These are phyloP conservation scores for Gaeumannomyces sp. DNA, from an alignment of 2,329 filamentous ascomycete species.

Conservation along the genomic window DNA sequence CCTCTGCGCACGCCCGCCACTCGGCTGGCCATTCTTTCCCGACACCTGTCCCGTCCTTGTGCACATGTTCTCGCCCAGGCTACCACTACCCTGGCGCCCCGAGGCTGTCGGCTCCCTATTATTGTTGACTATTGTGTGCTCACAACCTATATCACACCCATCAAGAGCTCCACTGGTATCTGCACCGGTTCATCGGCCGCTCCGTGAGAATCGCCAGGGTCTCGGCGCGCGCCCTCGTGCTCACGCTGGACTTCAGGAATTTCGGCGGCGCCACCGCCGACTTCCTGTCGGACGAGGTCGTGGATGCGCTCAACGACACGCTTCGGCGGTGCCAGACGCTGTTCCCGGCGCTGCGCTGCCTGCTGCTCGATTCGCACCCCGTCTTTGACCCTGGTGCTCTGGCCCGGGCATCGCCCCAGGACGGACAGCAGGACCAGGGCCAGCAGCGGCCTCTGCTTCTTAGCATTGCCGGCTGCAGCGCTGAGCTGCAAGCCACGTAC, in stretches of 20 bases:
- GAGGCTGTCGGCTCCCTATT: not conserved
- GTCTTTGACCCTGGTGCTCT: slow-evolving; percentile 37
- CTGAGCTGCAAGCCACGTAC: slow-evolving; percentile 33
- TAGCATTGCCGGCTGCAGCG: slow-evolving; percentile 36
- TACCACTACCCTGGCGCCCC: not conserved
- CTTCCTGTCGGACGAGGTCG: slow-evolving; percentile 34
- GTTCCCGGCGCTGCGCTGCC: slow-evolving; percentile 38
- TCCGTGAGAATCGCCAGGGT: slow-evolving; percentile 31
- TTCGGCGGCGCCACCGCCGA: slow-evolving; percentile 34
- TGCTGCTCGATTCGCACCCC: slow-evolving; percentile 42
- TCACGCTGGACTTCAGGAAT: slow-evolving; percentile 40
- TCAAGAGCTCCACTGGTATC: slow-evolving; percentile 44
- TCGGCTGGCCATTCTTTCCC: not conserved
- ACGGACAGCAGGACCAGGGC: not conserved
- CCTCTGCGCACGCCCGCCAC: not conserved
- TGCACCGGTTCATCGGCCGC: slow-evolving; percentile 36
- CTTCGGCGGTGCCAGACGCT: slow-evolving; percentile 31
- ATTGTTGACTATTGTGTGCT: not conserved
- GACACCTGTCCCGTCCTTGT: not conserved
- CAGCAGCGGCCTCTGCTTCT: slow-evolving; percentile 31
- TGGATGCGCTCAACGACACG: slow-evolving; percentile 30
- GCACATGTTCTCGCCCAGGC: not conserved
- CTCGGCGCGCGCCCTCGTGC: slow-evolving; percentile 28
- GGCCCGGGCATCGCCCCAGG: slow-evolving; percentile 5
- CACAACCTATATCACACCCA: not conserved